Percentiles rank a stretch among this genome's conserved stretches.
phyloP scores from a whole-genome alignment of 257 asterid species.

The Agastache rugosa region DNA sequence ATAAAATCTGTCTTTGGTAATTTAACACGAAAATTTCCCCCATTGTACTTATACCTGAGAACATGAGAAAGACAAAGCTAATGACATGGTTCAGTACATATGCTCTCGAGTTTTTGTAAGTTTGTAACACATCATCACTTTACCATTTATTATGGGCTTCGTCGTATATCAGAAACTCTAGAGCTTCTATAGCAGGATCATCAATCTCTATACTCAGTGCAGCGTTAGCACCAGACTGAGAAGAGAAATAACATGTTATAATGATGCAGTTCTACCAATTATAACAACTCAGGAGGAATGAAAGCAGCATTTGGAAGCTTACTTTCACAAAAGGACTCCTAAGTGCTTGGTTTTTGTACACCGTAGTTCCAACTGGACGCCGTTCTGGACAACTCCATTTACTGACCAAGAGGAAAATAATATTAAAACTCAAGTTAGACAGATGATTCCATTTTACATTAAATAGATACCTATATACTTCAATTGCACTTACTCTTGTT shows the following conservation, averaged over 20 bases:
- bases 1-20: conserved; percentile 55
- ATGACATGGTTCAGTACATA: conserved; percentile 29
- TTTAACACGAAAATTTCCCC: conserved; percentile 70
- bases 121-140: conserved; percentile 19
- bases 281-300: conserved; percentile 18
- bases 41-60: conserved; percentile 87
- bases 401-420: conserved; percentile 41
- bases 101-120: conserved; percentile 16
- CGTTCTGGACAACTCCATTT: conserved; percentile 81
- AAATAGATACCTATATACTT: conserved; percentile 23
- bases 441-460: conserved; percentile 25
- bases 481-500: conserved; percentile 57
- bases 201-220: conserved; percentile 77
- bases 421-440: background rate
- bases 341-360: conserved; percentile 76
- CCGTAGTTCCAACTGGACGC: conserved; percentile 83
- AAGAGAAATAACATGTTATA: conserved; percentile 40
- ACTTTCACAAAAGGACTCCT: conserved; percentile 90
- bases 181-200: conserved; percentile 83
- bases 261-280: conserved; percentile 25
- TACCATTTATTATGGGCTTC: conserved; percentile 91
- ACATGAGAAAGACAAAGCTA: conserved; percentile 30
- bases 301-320: conserved; percentile 39
- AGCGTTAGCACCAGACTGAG: conserved; percentile 76
- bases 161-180: conserved; percentile 88